Conservation (phyloP, 495 filamentous ascomycete genomes). For the Aspergillus kassunensis region DNA sequence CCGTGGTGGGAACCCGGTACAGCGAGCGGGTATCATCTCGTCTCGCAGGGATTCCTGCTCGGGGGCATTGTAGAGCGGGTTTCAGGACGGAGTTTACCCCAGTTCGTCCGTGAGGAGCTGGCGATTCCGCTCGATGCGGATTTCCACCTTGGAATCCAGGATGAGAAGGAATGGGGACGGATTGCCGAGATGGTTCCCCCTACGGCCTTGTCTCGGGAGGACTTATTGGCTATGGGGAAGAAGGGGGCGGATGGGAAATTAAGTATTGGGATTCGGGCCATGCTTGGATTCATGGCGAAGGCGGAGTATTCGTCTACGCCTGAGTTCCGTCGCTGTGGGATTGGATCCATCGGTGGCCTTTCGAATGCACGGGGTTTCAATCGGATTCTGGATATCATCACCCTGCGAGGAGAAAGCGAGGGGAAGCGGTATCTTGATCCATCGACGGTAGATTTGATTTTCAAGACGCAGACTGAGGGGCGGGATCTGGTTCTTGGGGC, state of each 20-base stretch:
- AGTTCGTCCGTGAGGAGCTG: slow-evolving; percentile 42
- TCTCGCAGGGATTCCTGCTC: slow-evolving; percentile 36
- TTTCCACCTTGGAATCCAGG: slow-evolving; percentile 31
- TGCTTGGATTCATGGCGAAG: slow-evolving; percentile 8
- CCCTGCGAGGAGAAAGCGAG: slow-evolving; percentile 27
- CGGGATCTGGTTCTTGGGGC: slow-evolving; percentile 27
- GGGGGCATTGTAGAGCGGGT: slow-evolving; percentile 37
- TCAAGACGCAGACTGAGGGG: slow-evolving; percentile 34
- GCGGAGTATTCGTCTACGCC: slow-evolving; percentile 10
- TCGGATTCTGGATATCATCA: slow-evolving; percentile 29
- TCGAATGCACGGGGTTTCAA: slow-evolving; percentile 32
- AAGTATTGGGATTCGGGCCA: slow-evolving; percentile 16
- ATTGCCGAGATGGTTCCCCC: slow-evolving; percentile 26
- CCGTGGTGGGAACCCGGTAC: slow-evolving; percentile 46
- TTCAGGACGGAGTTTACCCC: slow-evolving; percentile 31
- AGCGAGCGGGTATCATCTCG: slow-evolving; percentile 35
- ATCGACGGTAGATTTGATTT: slow-evolving; percentile 31
- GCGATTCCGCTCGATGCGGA: slow-evolving; percentile 35
- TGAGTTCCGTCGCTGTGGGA: slow-evolving; percentile 21
- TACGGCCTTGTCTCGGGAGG: neutral
- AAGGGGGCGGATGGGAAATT: neutral
- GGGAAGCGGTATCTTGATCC: slow-evolving; percentile 28
- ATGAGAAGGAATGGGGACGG: slow-evolving; percentile 28
- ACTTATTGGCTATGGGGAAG: neutral
- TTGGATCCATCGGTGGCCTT: slow-evolving; percentile 31